Conservation (phyloP, 129 eudicot species). For the Ambrosia trifida region DNA sequence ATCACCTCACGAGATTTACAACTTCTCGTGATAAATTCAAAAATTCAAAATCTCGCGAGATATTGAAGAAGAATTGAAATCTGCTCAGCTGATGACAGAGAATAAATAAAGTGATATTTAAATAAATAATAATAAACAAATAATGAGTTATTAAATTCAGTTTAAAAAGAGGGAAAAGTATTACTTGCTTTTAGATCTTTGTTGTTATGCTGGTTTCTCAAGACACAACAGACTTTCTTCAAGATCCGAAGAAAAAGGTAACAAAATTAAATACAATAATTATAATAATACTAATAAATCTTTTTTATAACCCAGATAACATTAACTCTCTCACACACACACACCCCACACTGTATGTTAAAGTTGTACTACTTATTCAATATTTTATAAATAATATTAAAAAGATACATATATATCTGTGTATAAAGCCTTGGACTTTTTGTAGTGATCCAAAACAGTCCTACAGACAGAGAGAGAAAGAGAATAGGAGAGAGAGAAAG, state of each 20-base stretch:
- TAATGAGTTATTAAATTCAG: slow-evolving; percentile 28
- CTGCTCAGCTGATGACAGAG: slow-evolving; percentile 46
- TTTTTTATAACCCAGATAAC: slow-evolving; percentile 27
- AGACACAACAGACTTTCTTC: slow-evolving; percentile 76
- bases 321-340: slow-evolving; percentile 19
- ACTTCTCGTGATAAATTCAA: not conserved
- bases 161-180: slow-evolving; percentile 36
- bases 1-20: not conserved
- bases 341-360: slow-evolving; percentile 40
- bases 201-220: slow-evolving; percentile 68
- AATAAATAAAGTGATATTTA: slow-evolving; percentile 50
- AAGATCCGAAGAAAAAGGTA: slow-evolving; percentile 95
- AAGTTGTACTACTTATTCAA: slow-evolving; percentile 29
- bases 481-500: slow-evolving; percentile 7
- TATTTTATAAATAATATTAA: slow-evolving; percentile 4
- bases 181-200: slow-evolving; percentile 71
- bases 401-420: slow-evolving; percentile 15
- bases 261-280: slow-evolving; percentile 32
- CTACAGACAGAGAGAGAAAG: slow-evolving; percentile 32
- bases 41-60: slow-evolving; percentile 16
- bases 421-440: slow-evolving; percentile 56
- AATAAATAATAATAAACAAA: not conserved
- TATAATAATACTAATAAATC: no score
- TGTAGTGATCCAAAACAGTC: slow-evolving; percentile 57
- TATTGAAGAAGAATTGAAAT: slow-evolving; percentile 12